These are phyloP conservation scores for Phoenix dactylifera DNA, from an alignment of 176 grass and related monocot species.

Conservation along the genomic window DNA sequence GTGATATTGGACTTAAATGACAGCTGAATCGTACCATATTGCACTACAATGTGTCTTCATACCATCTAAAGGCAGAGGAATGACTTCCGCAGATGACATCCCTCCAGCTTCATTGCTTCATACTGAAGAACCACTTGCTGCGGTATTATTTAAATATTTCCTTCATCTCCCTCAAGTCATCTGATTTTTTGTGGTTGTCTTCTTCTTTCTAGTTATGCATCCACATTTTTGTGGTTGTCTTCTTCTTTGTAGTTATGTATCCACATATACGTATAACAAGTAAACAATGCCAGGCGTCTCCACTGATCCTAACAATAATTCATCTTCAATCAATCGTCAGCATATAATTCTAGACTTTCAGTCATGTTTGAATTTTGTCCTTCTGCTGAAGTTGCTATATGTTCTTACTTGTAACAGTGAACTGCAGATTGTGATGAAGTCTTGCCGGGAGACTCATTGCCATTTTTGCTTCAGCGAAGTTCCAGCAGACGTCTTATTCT, in stretches of 20 bases:
- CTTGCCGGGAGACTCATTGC: conserved; percentile 62
- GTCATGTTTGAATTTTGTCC: too few relatives aligned
- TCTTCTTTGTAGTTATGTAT: too few relatives aligned
- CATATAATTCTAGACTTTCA: too few relatives aligned
- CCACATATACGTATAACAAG: too few relatives aligned
- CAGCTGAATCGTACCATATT: conserved; percentile 32
- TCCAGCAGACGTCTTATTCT: conserved; percentile 55
- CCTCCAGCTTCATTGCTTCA: conserved; percentile 66
- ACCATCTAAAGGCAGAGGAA: conserved; percentile 67
- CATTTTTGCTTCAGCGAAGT: conserved; percentile 76
- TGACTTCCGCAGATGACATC: conserved; percentile 56
- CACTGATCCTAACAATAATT: too few relatives aligned
- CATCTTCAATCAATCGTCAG: too few relatives aligned
- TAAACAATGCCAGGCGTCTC: too few relatives aligned
- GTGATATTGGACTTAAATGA: conserved; percentile 10
- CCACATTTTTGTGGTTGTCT: too few relatives aligned
- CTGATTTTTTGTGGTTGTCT: too few relatives aligned
- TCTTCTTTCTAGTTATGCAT: too few relatives aligned
- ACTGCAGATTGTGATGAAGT: conserved; percentile 76
- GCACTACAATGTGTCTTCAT: conserved; percentile 50
- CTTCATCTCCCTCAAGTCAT: too few relatives aligned
- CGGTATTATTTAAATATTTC: conserved; percentile 26
- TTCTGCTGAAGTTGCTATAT: conserved; percentile 21
- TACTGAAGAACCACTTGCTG: conserved; percentile 68
- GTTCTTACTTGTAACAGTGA: conserved; percentile 40